A percentile compares a stretch with the other conserved stretches of the same genome.
These are phyloP conservation scores for Leccinum subgranulosum DNA, from an alignment of 768 basidiomycete species.

Conservation along the genomic window DNA sequence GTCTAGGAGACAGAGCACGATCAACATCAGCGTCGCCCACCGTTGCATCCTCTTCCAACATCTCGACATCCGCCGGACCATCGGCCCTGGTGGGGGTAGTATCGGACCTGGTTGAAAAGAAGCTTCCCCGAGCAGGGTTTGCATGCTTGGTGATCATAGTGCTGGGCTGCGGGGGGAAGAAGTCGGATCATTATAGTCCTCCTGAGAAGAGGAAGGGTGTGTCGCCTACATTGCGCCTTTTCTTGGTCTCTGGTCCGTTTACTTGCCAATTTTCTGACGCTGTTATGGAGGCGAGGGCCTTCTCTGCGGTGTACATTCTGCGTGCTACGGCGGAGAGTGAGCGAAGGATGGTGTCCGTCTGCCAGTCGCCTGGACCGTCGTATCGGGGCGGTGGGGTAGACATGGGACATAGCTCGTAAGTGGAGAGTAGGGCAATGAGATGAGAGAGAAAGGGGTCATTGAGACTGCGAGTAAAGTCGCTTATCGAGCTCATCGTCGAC, in stretches of 20 bases:
- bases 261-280: slow-evolving; percentile 33
- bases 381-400: slow-evolving; percentile 52
- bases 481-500: slow-evolving; percentile 35
- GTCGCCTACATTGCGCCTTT: slow-evolving; percentile 41
- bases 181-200: slow-evolving; percentile 8
- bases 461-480: slow-evolving; percentile 17
- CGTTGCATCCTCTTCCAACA: slow-evolving; percentile 25
- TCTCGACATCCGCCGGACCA: slow-evolving; percentile 26
- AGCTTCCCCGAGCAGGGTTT: slow-evolving; percentile 11
- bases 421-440: slow-evolving; percentile 55
- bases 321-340: slow-evolving; percentile 48
- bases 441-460: slow-evolving; percentile 47
- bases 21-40: slow-evolving; percentile 27
- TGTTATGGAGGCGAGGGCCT: slow-evolving; percentile 39
- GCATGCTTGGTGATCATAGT: slow-evolving; percentile 15
- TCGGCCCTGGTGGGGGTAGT: slow-evolving; percentile 9
- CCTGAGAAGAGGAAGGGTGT: slow-evolving; percentile 31
- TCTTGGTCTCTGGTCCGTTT: slow-evolving; percentile 42
- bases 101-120: slow-evolving; percentile 28
- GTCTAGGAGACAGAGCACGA: slow-evolving; percentile 18
- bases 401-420: slow-evolving; percentile 54
- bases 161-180: slow-evolving; percentile 25
- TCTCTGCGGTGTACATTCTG: slow-evolving; percentile 57
- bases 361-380: slow-evolving; percentile 54
- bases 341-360: slow-evolving; percentile 55